Base-by-base conservation (phyloP, 1,284 basidiomycete genomes). In the Exobasidium cylindrosporum region DNA sequence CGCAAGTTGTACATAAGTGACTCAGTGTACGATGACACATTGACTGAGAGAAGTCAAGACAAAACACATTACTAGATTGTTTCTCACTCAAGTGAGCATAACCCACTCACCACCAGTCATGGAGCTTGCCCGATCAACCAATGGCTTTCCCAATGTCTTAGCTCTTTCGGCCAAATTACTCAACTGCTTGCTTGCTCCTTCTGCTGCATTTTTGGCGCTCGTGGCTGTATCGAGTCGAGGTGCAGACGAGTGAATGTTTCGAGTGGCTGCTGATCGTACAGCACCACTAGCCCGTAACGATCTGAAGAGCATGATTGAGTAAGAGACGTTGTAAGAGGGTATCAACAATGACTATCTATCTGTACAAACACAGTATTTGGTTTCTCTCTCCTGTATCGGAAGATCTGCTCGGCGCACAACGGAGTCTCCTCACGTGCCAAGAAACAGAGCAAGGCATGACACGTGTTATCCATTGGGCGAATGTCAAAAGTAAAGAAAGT, bases 1-100 rank as follows among this genome's bases (percentile, higher is more conserved):
- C 89, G 83, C 59, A 72, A 61, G 65, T 70, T 69, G 69, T 73
- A 75, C 64, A 73, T 64, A 62, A 70, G 61, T 30, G 71, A 68
- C 53, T 75, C 73, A 6, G 72, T 61, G 60, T 69, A 67, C 14
- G 57, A 46, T 7, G 43, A 46, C 11, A 58, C 28, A 52, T 58
- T 58, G 13, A 61, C 57, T 58, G 46, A n/a, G 50, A 58, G 17
- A 32, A 7, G 47, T 52, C 5, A 57, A 1, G 32, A 58, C 17
- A 17, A 10, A 21, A 11, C 17, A 21, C 13, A 1, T 21, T 43
- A 13, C n/a, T 30, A 30, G 21, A 57, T 14, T 5, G 53, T 56
- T 26, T 35, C 58, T 21, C 29, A 43, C 54, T n/a, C n/a, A 6
- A 2, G 10, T 31, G 24, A n/a, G n/a, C n/a, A n/a, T n/a, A n/a